Conservation (phyloP, 2,329 filamentous ascomycete species). For the Fusarium sp. region DNA sequence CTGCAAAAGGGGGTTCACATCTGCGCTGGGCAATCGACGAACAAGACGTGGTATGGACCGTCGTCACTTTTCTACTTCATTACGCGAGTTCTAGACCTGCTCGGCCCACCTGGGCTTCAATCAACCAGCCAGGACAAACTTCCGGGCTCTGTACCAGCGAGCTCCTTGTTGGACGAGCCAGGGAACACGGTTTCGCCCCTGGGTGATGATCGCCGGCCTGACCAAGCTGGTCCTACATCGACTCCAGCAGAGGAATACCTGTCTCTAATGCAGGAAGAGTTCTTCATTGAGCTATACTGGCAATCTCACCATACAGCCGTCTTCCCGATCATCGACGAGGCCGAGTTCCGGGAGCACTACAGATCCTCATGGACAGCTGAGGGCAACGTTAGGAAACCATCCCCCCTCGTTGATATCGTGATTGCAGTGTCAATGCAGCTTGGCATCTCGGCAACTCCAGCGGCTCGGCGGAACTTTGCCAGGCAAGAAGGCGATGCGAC, state of each 20-base stretch:
- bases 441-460: neutral
- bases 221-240: neutral
- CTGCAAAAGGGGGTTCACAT: conserved; percentile 7
- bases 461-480: neutral
- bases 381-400: neutral
- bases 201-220: neutral
- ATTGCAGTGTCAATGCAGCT: neutral
- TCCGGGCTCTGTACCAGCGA: neutral
- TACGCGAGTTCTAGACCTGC: neutral
- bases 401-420: neutral
- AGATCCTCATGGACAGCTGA: neutral
- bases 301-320: neutral
- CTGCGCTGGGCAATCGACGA: neutral
- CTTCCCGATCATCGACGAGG: neutral
- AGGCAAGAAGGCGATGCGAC: neutral
- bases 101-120: neutral
- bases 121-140: neutral
- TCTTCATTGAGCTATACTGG: neutral
- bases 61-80: conserved; percentile 21
- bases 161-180: neutral
- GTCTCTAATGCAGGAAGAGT: neutral
- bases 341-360: neutral
- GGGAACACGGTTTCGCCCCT: neutral
- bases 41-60: conserved; percentile 17
- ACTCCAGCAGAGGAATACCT: neutral